phyloP scores from a whole-genome alignment of 495 filamentous ascomycete genomes.

The Melanomma pulvis-pyrius region DNA sequence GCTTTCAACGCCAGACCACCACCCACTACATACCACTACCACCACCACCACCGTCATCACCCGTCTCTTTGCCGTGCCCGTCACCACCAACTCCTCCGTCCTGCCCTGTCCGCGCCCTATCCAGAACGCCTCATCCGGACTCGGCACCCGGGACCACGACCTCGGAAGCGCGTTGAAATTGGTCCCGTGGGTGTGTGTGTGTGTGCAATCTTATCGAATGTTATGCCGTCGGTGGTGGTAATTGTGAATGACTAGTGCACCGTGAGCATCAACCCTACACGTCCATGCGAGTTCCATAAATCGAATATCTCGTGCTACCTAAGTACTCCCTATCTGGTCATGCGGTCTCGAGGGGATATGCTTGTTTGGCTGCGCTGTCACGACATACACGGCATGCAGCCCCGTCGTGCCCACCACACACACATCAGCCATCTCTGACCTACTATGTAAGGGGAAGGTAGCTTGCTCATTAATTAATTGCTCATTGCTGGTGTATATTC shows the following conservation, averaged over 20 bases:
- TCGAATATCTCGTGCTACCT: not conserved
- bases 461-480: too few species aligned
- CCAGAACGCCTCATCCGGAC: slow-evolving; percentile 21
- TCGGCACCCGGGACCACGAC: slow-evolving; percentile 15
- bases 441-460: too few species aligned
- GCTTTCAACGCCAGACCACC: not conserved
- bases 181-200: not conserved
- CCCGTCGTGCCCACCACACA: too few species aligned
- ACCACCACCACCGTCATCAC: not conserved
- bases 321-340: not conserved
- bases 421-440: too few species aligned
- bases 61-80: not conserved
- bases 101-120: not conserved
- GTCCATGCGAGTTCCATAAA: not conserved
- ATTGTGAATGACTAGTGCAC: not conserved
- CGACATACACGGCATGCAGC: not conserved
- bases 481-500: too few species aligned
- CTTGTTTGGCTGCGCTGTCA: not conserved
- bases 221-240: not conserved
- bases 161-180: slow-evolving; percentile 12
- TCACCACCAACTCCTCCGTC: not conserved
- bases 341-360: not conserved
- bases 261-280: not conserved
- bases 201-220: not conserved
- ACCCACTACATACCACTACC: not conserved